A percentile compares a stretch with the other conserved stretches of the same genome.
Conservation (phyloP, 2,329 filamentous ascomycete genomes). For the Sordariomycetes sp. region DNA sequence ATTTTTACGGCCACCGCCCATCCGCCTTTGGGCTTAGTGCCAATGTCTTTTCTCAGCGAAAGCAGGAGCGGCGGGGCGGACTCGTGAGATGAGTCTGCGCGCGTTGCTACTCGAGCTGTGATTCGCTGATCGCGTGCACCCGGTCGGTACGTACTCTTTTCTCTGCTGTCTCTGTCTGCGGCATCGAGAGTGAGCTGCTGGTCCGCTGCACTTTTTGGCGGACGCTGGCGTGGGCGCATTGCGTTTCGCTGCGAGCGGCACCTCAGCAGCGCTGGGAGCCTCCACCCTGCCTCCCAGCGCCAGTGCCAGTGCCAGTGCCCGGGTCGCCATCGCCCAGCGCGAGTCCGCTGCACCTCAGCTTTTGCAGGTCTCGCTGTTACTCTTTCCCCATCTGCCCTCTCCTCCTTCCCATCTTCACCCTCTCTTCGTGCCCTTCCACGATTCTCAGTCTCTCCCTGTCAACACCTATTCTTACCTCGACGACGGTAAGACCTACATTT, state of each 20-base stretch:
- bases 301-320: background rate
- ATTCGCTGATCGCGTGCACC: too few relatives aligned
- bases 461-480: slow-evolving; percentile 3
- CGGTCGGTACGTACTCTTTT: too few relatives aligned
- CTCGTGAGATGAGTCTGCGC: slow-evolving; percentile 1
- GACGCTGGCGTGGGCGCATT: too few relatives aligned
- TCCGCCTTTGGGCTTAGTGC: slow-evolving; percentile 24
- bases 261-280: background rate
- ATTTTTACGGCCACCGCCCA: slow-evolving; percentile 22
- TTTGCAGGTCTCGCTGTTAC: slow-evolving; percentile 12
- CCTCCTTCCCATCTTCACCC: slow-evolving; percentile 16
- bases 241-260: background rate
- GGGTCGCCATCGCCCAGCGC: slow-evolving; percentile 1
- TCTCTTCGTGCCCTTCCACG: slow-evolving; percentile 17
- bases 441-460: slow-evolving; percentile 12
- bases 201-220: too few relatives aligned
- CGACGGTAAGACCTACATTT: slow-evolving; percentile 1
- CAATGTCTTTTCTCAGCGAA: slow-evolving; percentile 11
- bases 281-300: too few relatives aligned
- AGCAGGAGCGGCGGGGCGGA: background rate
- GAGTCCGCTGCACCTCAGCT: slow-evolving; percentile 11
- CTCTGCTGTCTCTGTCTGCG: too few relatives aligned
- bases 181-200: too few relatives aligned
- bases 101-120: too few relatives aligned
- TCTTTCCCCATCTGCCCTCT: slow-evolving; percentile 13